phyloP scores from a whole-genome alignment of 2,329 filamentous ascomycete species.

The Hypoxylon sp. region DNA sequence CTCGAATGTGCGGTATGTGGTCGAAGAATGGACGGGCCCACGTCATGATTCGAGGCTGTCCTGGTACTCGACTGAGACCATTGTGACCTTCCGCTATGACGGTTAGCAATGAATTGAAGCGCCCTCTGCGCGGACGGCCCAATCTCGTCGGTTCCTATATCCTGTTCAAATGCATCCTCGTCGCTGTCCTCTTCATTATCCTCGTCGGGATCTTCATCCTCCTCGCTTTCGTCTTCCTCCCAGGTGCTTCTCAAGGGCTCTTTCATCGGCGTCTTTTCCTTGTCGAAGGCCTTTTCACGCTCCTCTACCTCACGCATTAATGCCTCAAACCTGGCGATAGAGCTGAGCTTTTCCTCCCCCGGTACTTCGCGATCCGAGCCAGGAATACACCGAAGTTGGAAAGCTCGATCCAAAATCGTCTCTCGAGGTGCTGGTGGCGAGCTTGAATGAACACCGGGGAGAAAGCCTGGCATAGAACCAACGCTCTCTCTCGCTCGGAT shows the following conservation, averaged over 20 bases:
- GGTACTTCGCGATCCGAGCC: conserved; percentile 67
- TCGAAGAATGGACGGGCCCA: conserved; percentile 55
- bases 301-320: conserved; percentile 73
- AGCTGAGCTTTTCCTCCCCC: conserved; percentile 74
- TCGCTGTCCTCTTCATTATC: conserved; percentile 58
- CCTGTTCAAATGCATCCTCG: conserved; percentile 54
- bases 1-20: conserved; percentile 69
- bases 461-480: conserved; percentile 59
- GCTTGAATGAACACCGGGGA: conserved; percentile 58
- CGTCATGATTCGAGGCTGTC: conserved; percentile 49
- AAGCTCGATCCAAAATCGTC: conserved; percentile 76
- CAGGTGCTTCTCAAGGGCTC: conserved; percentile 63
- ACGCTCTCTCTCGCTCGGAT: conserved; percentile 67
- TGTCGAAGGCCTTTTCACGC: conserved; percentile 59
- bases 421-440: conserved; percentile 69
- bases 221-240: conserved; percentile 63
- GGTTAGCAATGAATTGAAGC: conserved; percentile 64
- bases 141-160: conserved; percentile 54
- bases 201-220: conserved; percentile 58
- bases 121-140: conserved; percentile 63
- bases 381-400: conserved; percentile 73
- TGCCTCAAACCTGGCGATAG: conserved; percentile 74
- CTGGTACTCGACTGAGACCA: conserved; percentile 54
- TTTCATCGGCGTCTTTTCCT: conserved; percentile 51
- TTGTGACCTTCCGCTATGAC: conserved; percentile 54